phyloP scores from a whole-genome alignment of 139 green algal genomes.

The Coelastrella sp. region DNA sequence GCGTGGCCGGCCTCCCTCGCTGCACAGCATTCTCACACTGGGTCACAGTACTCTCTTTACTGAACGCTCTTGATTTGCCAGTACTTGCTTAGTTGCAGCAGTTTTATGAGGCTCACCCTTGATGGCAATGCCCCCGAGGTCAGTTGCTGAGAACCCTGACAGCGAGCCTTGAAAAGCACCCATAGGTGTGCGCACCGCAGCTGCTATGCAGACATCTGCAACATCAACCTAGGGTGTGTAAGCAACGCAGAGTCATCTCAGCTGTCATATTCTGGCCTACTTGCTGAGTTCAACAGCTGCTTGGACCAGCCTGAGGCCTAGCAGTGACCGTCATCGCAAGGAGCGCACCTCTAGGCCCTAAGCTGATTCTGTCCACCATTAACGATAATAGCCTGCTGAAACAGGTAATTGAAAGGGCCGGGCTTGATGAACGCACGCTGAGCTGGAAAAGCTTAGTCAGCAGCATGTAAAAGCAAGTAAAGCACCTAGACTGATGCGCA shows the following conservation, averaged over 20 bases:
- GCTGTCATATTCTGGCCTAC: too few species aligned
- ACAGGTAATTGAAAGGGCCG: neutral
- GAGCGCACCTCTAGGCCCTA: conserved; percentile 11
- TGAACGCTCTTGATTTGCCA: too few species aligned
- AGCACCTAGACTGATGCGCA: too few species aligned
- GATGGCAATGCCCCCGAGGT: conserved; percentile 87
- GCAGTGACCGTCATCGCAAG: too few species aligned
- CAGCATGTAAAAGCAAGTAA: neutral
- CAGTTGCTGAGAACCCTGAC: conserved; percentile 68
- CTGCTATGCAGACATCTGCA: conserved; percentile 66
- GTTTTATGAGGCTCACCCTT: conserved; percentile 52
- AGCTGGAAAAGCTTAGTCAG: conserved; percentile 1
- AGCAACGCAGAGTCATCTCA: too few species aligned
- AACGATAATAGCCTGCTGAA: neutral
- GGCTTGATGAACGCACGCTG: neutral
- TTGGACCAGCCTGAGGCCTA: too few species aligned
- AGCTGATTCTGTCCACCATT: conserved; percentile 13
- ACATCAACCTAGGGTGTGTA: too few species aligned
- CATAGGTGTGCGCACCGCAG: conserved; percentile 78
- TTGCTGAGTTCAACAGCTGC: neutral
- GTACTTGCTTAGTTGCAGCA: neutral
- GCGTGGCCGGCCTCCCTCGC: too few species aligned
- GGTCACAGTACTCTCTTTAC: too few species aligned
- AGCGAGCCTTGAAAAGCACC: conserved; percentile 83
- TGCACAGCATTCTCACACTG: too few species aligned